Evolutionary conservation across 768 basidiomycete genomes (phyloP), one percentile per base, ranked within the genome.

Genomic region (Lyophyllum shimeji): DNA sequence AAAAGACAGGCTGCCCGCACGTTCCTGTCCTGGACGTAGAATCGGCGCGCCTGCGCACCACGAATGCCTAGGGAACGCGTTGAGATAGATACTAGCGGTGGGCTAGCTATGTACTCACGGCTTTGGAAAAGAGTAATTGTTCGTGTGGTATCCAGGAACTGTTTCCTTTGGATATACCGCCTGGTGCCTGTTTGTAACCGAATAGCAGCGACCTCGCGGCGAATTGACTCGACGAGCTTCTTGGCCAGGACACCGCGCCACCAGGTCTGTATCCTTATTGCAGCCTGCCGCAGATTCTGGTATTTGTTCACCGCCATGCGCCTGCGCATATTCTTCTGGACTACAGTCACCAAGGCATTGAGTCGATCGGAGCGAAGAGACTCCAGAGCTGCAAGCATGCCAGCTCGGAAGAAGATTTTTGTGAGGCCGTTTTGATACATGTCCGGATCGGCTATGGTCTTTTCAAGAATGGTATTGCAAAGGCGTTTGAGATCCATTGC

Each of bases 321-420:
- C 50, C 96, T 80, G 47, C 90, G 84, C 79, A 98, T 89, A 71
- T 98, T 98, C 84, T 98, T 98, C 77, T 98, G 97, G 2, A 99
- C 89, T 50, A 97, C 83, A 12, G 95, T 97, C 58, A 95, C 93
- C 74, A 99, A 84, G 20, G 86, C 78, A 67, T 96, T 95, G 51
- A 98, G 82, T 56, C 91, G 81, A 57, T 90, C 86, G 7, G 94
- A 87, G 39, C 97, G 90, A 53, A 95, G 79, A 15, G 92, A 85
- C 74, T 99, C 97, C 44, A 99, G 80, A 6, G 90, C 90, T 24
- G 97, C 96, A 53, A 99, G 87, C 94, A 98, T 98, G 60, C 97
- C 97, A 12, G 97, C 95, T 57, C 97, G 86, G 82, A 99, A 98
- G 77, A 99, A 99, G 63, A 99, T 98, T 75, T 99, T 99, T 24